phyloP scores from a whole-genome alignment of 1,139 yeast species.

The Arxiozyma heterogenica region DNA sequence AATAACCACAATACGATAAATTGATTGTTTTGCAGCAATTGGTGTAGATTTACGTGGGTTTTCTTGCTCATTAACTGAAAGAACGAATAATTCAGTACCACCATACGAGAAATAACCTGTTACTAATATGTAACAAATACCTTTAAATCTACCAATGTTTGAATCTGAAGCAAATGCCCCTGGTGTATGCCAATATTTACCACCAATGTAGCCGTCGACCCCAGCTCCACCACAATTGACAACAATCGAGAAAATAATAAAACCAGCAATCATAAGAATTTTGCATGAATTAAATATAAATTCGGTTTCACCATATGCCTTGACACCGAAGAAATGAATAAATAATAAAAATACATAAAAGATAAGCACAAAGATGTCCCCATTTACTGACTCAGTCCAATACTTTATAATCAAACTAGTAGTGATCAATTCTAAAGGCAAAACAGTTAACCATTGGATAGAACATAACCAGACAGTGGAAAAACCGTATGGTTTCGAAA shows the following conservation, averaged over 20 bases:
- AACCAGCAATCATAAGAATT: constrained; percentile 52
- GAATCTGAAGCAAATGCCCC: constrained; percentile 39
- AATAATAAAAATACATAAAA: constrained; percentile 47
- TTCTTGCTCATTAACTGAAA: constrained; percentile 79
- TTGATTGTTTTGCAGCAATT: constrained; percentile 60
- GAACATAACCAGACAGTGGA: constrained; percentile 74
- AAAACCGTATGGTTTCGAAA: constrained; percentile 73
- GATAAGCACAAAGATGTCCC: constrained; percentile 56
- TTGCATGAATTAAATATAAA: constrained; percentile 49
- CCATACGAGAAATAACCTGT: constrained; percentile 80
- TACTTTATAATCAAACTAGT: constrained; percentile 60
- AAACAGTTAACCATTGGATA: constrained; percentile 68
- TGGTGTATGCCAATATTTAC: constrained; percentile 49
- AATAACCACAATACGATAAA: constrained; percentile 59
- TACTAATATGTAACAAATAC: constrained; percentile 71
- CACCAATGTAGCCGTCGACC: constrained; percentile 51
- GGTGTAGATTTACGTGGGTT: constrained; percentile 69
- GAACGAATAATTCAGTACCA: constrained; percentile 72
- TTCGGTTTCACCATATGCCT: constrained; percentile 70
- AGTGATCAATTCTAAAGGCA: constrained; percentile 72
- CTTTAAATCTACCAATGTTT: constrained; percentile 43
- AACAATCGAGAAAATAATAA: constrained; percentile 51
- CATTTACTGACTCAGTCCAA: constrained; percentile 50
- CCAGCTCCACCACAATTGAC: constrained; percentile 61
- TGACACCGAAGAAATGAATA: constrained; percentile 56